Conservation (phyloP, 768 basidiomycete species). For the Scleroderma citrinum region DNA sequence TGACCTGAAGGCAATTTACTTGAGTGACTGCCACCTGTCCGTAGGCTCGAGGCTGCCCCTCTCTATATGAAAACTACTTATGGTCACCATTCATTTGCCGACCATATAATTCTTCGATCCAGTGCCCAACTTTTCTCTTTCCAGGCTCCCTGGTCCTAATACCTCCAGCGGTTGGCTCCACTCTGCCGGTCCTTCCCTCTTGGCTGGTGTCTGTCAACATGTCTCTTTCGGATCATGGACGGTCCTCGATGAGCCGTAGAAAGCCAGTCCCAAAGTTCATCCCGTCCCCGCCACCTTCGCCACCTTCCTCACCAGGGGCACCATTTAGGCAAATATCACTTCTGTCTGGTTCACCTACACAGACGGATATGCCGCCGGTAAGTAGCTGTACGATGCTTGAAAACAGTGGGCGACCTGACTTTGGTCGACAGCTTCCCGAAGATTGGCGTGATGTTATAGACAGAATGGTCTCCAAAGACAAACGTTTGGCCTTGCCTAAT, state of each 20-base stretch:
- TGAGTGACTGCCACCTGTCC: slow-evolving; percentile 26
- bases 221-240: slow-evolving; percentile 23
- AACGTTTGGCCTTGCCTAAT: slow-evolving; percentile 26
- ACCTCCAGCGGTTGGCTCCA: slow-evolving; percentile 5
- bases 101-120: slow-evolving; percentile 24
- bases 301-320: slow-evolving; percentile 29
- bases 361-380: slow-evolving; percentile 28
- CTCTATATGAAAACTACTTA: slow-evolving; percentile 28
- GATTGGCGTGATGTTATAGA: slow-evolving; percentile 32
- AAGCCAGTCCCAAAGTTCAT: slow-evolving; percentile 67
- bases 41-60: slow-evolving; percentile 25
- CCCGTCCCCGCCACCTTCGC: slow-evolving; percentile 52
- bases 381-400: slow-evolving; percentile 8
- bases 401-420: background rate
- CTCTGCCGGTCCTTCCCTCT: slow-evolving; percentile 9
- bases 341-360: slow-evolving; percentile 12
- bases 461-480: slow-evolving; percentile 27
- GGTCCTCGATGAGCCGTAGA: slow-evolving; percentile 52
- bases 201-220: slow-evolving; percentile 12
- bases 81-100: slow-evolving; percentile 21
- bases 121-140: slow-evolving; percentile 17
- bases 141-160: slow-evolving; percentile 12
- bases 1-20: slow-evolving; percentile 29
- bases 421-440: slow-evolving; percentile 24
- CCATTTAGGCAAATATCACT: slow-evolving; percentile 30